Evolutionary conservation across 768 basidiomycete genomes (phyloP), one percentile per base, ranked within the genome.

Genomic region (Tubosaeta brunneosetosa): DNA sequence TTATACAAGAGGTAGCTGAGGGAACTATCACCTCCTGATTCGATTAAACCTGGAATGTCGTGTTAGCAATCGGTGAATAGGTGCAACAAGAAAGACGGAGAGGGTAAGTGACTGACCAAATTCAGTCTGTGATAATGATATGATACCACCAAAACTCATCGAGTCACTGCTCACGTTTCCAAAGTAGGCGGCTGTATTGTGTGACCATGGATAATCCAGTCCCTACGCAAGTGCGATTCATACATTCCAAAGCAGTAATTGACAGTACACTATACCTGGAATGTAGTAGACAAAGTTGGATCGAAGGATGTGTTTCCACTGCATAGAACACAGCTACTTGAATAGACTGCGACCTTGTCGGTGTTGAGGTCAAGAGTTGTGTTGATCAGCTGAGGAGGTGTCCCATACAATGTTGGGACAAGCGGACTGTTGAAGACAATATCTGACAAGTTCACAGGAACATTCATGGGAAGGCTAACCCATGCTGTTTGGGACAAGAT

Each of bases 1-100:
- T 64, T 64, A 50, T 63, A 55, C 27, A 65, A 8, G n/a, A 64
- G 47, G 25, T 63, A 63, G 47, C 26, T 50, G 42, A 59, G 44
- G 12, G n/a, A 14, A 29, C 13, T 48, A n/a, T 51, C 44, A 4
- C 59, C 59, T 3, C 59, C 59, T 25, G 59, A 16, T 49, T 56
- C 58, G 6, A 60, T 60, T 16, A 56, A 54, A 34, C 49, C 59
- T 60, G n/a, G 11, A 17, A 25, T 2, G 29, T 22, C 29, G 17
- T 9, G 38, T 45, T 22, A 34, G 26, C 7, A 3, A 7, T 49
- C 10, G 25, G 32, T 26, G 22, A 12, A 36, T 14, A 37, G 36
- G 14, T 6, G 8, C 10, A 52, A 17, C 4, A 17, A 16, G n/a
- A 38, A 10, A 22, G 22, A 22, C 22, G 22, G 3, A 22, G 22